These are phyloP conservation scores for Neopestalotiopsis rosae DNA, from an alignment of 2,329 filamentous ascomycete species.

Conservation along the genomic window DNA sequence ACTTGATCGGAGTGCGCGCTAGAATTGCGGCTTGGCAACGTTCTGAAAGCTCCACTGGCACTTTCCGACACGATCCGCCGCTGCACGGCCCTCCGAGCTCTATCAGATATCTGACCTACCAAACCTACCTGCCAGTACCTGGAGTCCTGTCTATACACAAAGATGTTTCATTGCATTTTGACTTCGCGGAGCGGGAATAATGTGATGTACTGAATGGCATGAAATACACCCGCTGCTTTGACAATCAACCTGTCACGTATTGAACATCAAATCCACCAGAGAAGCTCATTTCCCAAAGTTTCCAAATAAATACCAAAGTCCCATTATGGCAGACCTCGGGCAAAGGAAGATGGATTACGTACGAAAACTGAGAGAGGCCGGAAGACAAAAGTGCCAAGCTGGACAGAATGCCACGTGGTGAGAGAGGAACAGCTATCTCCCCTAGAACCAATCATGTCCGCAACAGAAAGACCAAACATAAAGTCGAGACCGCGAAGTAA, in stretches of 20 bases:
- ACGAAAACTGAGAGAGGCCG: background rate
- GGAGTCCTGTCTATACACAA: background rate
- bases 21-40: background rate
- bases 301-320: too few relatives aligned
- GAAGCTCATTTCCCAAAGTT: too few relatives aligned
- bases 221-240: too few relatives aligned
- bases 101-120: background rate
- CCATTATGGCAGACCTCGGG: background rate
- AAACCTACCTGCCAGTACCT: background rate
- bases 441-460: background rate
- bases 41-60: background rate
- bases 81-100: background rate
- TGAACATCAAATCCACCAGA: too few relatives aligned
- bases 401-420: background rate
- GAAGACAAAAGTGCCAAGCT: background rate
- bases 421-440: background rate
- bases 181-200: too few relatives aligned
- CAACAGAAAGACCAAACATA: background rate
- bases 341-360: background rate
- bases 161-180: too few relatives aligned
- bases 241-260: too few relatives aligned
- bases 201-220: too few relatives aligned
- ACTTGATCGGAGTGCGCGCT: background rate
- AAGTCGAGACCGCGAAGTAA: background rate
- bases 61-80: background rate